A percentile compares a stretch with the other conserved stretches of the same genome.
Conservation (phyloP, 164 flowering plant genomes). For the Magnolia sinica region DNA sequence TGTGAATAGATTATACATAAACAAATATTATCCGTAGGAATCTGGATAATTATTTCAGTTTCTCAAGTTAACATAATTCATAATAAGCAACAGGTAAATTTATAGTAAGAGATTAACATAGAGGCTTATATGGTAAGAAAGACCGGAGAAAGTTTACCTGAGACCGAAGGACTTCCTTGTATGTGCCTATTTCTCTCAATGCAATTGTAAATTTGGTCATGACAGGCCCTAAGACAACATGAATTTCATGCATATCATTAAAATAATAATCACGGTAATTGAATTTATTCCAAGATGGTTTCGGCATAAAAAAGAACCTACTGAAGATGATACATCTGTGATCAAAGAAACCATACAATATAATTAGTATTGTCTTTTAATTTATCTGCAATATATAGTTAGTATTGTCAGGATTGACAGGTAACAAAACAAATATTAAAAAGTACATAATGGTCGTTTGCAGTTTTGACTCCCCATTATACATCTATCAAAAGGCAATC, state of each 20-base stretch:
- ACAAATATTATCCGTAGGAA: too few relatives aligned
- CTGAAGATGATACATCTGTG: not conserved
- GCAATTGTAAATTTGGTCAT: conserved; percentile 97
- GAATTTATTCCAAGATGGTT: not conserved
- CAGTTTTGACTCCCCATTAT: too few relatives aligned
- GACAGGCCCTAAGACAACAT: conserved; percentile 60
- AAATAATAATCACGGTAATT: not conserved
- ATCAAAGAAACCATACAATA: not conserved
- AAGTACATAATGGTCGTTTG: too few relatives aligned
- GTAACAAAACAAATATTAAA: too few relatives aligned
- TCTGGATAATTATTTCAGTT: not conserved
- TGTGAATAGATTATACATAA: not conserved
- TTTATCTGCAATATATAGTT: too few relatives aligned
- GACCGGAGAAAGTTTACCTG: conserved; percentile 45
- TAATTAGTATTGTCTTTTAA: too few relatives aligned
- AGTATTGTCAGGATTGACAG: too few relatives aligned
- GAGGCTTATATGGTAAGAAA: not conserved
- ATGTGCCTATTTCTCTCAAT: conserved; percentile 93
- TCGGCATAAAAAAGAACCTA: not conserved
- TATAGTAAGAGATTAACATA: not conserved
- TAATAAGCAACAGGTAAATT: not conserved
- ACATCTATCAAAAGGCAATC: too few relatives aligned
- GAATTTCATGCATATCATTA: conserved; percentile 6
- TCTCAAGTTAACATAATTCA: too few relatives aligned
- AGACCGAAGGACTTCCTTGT: conserved; percentile 92